phyloP scores from a whole-genome alignment of 345 rosid species.

The Syzygium grande region DNA sequence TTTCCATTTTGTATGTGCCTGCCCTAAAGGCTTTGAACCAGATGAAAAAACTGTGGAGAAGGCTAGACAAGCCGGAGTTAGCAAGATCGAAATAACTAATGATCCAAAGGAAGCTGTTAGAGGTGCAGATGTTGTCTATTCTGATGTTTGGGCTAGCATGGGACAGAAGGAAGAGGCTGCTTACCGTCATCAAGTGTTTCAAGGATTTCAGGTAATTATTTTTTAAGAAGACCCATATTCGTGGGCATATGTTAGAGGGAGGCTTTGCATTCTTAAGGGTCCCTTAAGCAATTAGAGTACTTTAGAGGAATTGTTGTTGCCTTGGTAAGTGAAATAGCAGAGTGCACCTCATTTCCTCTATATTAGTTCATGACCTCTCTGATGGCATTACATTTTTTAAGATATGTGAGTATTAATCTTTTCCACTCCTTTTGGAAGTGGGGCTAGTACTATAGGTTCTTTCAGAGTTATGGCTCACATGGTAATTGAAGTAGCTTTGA shows the following conservation, averaged over 20 bases:
- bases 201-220: constrained; percentile 77
- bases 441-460: not conserved
- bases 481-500: not conserved
- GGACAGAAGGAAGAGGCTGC: constrained; percentile 98
- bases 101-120: constrained; percentile 83
- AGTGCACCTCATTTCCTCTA: not conserved
- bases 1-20: constrained; percentile 90
- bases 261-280: not conserved
- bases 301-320: not conserved
- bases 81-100: constrained; percentile 85
- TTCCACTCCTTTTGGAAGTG: not conserved
- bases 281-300: not conserved
- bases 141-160: constrained; percentile 99
- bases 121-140: constrained; percentile 96
- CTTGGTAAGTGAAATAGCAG: not conserved
- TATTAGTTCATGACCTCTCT: not conserved
- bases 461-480: not conserved
- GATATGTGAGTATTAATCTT: not conserved
- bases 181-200: constrained; percentile 60
- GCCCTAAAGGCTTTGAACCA: constrained; percentile 89
- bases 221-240: not conserved
- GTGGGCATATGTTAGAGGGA: not conserved
- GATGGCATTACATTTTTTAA: not conserved
- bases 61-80: constrained; percentile 64
- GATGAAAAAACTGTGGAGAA: constrained; percentile 65